Evolutionary conservation across 106 monocot species (phyloP), one percentile per base, ranked within the genome.

Genomic region (Dactylorhiza incarnata): DNA sequence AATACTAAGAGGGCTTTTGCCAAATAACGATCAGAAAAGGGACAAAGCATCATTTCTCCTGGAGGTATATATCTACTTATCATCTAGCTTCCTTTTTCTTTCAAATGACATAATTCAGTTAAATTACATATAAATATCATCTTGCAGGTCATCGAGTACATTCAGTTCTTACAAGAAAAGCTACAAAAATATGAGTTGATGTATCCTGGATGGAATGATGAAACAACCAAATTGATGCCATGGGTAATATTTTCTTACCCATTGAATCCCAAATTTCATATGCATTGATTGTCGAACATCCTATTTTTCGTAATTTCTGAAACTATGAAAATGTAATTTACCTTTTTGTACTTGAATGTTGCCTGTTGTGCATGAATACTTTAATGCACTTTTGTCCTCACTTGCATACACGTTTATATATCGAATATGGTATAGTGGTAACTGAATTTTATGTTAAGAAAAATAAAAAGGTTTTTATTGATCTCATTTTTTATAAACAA

Each of bases 121-220:
- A 72, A n/a, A 17, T 69, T 72, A 22, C 49, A 3, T 5, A 72
- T 72, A 56, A 37, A 37, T 47, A 37, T 62, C 62, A 45, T 50
- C 52, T 46, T 77, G 22, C 81, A 90, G 87, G 90, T 87, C 16
- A 90, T 90, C 48, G 87, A 90, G 67, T 90, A 90, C 76, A 81
- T 90, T 48, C 85, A 81, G 50, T 79, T 83, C 76, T 73, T 90
- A n/a, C 82, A 85, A 77, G 87, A 87, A 61, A 90, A 85, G 75
- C 76, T 81, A 3, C 83, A 82, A 10, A 87, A 85, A 67, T 79
- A 83, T 29, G 90, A 90, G 51, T 63, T 83, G 5, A 26, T 73
- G 5, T 85, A 87, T 73, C 79, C 87, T 16, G 83, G 62, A 71
- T 90, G 87, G 85, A 81, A 48, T 53, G 78, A 83, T 9, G 90